phyloP scores from a whole-genome alignment of 2,329 filamentous ascomycete genomes.

The Sclerotinia nivalis region DNA sequence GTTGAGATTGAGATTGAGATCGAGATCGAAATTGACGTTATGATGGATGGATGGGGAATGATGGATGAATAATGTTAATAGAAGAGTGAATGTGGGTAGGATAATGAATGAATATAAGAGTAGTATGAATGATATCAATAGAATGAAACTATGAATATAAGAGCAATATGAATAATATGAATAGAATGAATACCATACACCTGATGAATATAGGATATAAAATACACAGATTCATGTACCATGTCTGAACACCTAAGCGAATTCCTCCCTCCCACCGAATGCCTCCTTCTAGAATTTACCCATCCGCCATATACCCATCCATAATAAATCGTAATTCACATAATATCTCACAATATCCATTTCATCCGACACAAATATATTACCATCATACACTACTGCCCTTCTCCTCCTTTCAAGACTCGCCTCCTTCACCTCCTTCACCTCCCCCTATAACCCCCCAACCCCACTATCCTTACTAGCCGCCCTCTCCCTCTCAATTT shows the following conservation, averaged over 20 bases:
- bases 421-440: background rate
- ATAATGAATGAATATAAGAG: too few species aligned
- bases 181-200: too few species aligned
- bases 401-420: background rate
- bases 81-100: too few species aligned
- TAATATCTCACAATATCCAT: background rate
- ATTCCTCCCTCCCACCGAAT: too few species aligned
- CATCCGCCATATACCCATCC: background rate
- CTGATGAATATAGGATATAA: too few species aligned
- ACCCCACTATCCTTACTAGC: constrained; percentile 19
- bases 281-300: background rate
- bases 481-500: constrained; percentile 24
- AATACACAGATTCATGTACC: background rate
- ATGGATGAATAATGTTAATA: too few species aligned
- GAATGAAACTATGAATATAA: too few species aligned
- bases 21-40: too few species aligned
- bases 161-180: too few species aligned
- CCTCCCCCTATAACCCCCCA: background rate
- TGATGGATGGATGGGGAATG: too few species aligned
- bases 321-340: constrained; percentile 1
- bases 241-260: background rate
- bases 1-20: too few species aligned
- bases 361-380: background rate
- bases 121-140: too few species aligned
- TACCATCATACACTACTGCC: background rate